These are phyloP conservation scores for Fusarium sororula DNA, from an alignment of 2,329 filamentous ascomycete genomes.

Conservation along the genomic window DNA sequence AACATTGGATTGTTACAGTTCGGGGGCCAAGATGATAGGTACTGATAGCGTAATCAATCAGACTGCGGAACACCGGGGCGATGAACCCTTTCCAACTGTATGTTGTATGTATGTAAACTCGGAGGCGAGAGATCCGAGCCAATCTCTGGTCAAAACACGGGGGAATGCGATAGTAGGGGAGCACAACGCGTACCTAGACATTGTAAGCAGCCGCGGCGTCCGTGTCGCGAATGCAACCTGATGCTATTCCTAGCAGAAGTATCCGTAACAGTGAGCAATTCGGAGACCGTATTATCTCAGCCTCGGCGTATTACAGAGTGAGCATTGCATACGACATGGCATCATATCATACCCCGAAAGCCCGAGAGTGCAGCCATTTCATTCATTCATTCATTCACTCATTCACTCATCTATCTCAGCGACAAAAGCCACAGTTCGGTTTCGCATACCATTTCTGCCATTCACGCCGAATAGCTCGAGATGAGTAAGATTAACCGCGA, in stretches of 20 bases:
- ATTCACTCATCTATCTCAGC: background rate
- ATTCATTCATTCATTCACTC: background rate
- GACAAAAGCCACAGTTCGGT: slow-evolving; percentile 15
- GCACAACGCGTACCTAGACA: background rate
- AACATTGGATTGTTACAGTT: slow-evolving; percentile 16
- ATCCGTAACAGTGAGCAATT: background rate
- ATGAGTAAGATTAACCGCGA: slow-evolving; percentile 9
- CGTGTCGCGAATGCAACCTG: slow-evolving; percentile 17
- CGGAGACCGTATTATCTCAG: slow-evolving; percentile 1
- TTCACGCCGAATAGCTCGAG: background rate
- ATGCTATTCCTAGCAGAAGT: slow-evolving; percentile 30
- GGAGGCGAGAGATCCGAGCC: slow-evolving; percentile 21
- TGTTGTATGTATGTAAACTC: background rate
- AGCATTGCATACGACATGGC: background rate
- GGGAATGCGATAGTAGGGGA: slow-evolving; percentile 3
- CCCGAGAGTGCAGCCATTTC: slow-evolving; percentile 10
- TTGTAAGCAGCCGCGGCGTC: slow-evolving; percentile 5
- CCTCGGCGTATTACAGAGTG: background rate
- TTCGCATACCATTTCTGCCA: slow-evolving; percentile 4
- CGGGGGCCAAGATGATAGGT: slow-evolving; percentile 2
- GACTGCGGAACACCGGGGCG: background rate
- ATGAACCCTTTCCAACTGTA: background rate
- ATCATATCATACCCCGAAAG: slow-evolving; percentile 4
- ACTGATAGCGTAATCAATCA: background rate
- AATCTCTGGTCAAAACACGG: slow-evolving; percentile 13